Conservation (phyloP, 805 yeast genomes). For the Priceomyces castillae region DNA sequence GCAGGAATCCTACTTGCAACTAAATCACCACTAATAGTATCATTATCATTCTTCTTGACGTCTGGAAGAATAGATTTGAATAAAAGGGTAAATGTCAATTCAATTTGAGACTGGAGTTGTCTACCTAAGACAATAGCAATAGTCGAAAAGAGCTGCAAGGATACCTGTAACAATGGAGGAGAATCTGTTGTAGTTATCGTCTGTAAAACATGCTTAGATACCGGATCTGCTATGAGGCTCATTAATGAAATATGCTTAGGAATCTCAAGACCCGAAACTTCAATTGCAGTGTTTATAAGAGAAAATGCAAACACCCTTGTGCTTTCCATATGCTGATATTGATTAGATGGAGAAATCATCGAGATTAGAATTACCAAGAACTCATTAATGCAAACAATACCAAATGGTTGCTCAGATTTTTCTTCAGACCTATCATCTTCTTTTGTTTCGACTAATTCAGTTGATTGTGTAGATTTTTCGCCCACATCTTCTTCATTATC, state of each 20-base stretch:
- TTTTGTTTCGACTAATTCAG: neutral
- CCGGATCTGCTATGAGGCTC: slow-evolving; percentile 67
- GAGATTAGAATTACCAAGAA: slow-evolving; percentile 73
- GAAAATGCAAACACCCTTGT: slow-evolving; percentile 81
- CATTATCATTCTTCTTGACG: slow-evolving; percentile 15
- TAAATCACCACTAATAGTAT: slow-evolving; percentile 19
- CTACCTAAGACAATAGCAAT: slow-evolving; percentile 64
- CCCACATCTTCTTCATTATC: slow-evolving; percentile 2
- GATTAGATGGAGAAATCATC: slow-evolving; percentile 77
- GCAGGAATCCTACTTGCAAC: slow-evolving; percentile 30
- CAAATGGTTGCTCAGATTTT: slow-evolving; percentile 50
- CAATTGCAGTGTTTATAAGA: slow-evolving; percentile 74
- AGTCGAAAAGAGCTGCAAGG: slow-evolving; percentile 73
- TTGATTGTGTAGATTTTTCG: neutral
- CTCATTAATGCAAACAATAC: slow-evolving; percentile 72
- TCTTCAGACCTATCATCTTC: slow-evolving; percentile 4
- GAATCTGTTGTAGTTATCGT: slow-evolving; percentile 74
- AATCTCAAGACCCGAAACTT: slow-evolving; percentile 69
- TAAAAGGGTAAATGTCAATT: slow-evolving; percentile 62
- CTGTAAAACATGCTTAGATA: slow-evolving; percentile 83
- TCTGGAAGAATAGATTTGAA: slow-evolving; percentile 55
- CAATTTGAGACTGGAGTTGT: slow-evolving; percentile 75
- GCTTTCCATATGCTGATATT: slow-evolving; percentile 80
- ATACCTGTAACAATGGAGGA: slow-evolving; percentile 65
- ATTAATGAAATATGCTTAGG: slow-evolving; percentile 61